phyloP scores from a whole-genome alignment of 2,329 filamentous ascomycete species.

The Alternaria alternata region DNA sequence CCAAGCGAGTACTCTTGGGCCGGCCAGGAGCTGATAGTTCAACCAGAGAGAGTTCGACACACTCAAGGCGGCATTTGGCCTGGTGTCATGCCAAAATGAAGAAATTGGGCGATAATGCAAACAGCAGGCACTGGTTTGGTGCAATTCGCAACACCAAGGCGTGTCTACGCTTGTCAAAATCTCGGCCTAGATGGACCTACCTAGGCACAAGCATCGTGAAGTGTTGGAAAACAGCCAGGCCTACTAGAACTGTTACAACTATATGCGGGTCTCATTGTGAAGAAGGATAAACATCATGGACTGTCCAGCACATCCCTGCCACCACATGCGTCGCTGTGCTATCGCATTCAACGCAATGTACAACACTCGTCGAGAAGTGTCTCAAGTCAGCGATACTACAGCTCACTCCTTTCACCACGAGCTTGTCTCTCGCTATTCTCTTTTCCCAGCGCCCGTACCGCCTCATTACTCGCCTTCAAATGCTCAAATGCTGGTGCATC shows the following conservation, averaged over 20 bases:
- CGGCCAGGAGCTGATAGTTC: neutral
- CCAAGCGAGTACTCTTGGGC: neutral
- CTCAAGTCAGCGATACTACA: neutral
- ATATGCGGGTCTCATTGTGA: too few species aligned
- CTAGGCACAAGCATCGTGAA: too few species aligned
- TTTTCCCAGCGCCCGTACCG: neutral
- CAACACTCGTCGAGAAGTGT: neutral
- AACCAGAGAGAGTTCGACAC: neutral
- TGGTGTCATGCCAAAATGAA: neutral
- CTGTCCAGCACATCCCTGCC: too few species aligned
- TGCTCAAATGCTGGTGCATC: constrained; percentile 57
- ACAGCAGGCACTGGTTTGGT: neutral
- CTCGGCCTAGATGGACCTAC: too few species aligned
- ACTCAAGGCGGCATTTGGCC: neutral
- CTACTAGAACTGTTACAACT: too few species aligned
- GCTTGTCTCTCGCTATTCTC: too few species aligned
- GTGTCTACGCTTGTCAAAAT: neutral
- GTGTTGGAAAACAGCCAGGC: too few species aligned
- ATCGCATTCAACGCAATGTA: too few species aligned
- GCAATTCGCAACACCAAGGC: neutral
- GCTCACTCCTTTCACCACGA: constrained; percentile 13
- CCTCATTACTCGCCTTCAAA: constrained; percentile 48
- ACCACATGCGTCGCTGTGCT: too few species aligned
- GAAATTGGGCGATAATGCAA: neutral
- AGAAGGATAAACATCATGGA: too few species aligned